A percentile compares a stretch with the other conserved stretches of the same genome.
phyloP scores from a whole-genome alignment of 2,329 filamentous ascomycete genomes.

The Aureobasidium subglaciale region DNA sequence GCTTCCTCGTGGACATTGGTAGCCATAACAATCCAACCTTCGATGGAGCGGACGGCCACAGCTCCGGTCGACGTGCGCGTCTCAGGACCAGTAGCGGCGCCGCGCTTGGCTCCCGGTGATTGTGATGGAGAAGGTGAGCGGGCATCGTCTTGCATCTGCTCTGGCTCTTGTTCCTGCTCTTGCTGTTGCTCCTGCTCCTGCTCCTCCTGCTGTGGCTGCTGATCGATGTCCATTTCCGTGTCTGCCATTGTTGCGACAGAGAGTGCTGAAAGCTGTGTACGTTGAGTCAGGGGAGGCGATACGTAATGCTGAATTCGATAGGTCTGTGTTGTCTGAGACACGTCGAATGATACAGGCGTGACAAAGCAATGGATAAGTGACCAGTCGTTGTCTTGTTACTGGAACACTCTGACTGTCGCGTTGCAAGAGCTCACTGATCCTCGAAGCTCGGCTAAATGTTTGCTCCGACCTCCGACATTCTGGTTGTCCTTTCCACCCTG shows the following conservation, averaged over 20 bases:
- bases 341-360: background rate
- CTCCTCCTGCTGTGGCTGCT: slow-evolving; percentile 19
- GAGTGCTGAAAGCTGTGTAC: background rate
- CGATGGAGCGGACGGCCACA: slow-evolving; percentile 76
- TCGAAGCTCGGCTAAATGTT: background rate
- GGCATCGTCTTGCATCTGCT: background rate
- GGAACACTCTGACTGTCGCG: background rate
- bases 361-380: background rate
- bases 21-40: slow-evolving; percentile 82
- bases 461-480: background rate
- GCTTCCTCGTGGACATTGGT: slow-evolving; percentile 86
- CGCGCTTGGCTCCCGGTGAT: slow-evolving; percentile 11
- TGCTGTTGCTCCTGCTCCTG: slow-evolving; percentile 21
- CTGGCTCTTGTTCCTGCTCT: too few relatives aligned
- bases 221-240: slow-evolving; percentile 53
- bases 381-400: background rate
- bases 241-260: slow-evolving; percentile 26
- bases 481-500: background rate
- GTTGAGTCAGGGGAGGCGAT: background rate
- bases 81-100: slow-evolving; percentile 38
- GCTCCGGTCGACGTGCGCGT: slow-evolving; percentile 68
- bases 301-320: background rate
- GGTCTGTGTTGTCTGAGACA: background rate
- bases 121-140: slow-evolving; percentile 20
- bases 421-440: slow-evolving; percentile 2